Conservation (phyloP, 768 basidiomycete species). For the Daedaleopsis sinensis region DNA sequence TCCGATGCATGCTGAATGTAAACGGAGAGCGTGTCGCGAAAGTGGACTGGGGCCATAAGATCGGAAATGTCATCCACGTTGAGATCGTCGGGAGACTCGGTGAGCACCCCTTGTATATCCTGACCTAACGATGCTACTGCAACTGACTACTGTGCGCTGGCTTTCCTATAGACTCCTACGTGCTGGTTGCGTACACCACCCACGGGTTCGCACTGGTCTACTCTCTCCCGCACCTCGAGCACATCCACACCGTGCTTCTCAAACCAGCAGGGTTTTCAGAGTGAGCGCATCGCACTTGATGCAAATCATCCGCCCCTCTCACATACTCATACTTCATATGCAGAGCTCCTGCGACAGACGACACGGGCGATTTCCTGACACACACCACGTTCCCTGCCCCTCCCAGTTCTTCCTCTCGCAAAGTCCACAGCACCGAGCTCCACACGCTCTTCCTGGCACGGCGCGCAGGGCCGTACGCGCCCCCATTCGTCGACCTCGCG, state of each 20-base stretch:
- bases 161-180: constrained; percentile 39
- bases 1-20: constrained; percentile 56
- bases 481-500: constrained; percentile 56
- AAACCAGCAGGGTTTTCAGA: constrained; percentile 19
- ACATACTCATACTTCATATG: background rate
- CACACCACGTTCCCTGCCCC: constrained; percentile 37
- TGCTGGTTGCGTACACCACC: constrained; percentile 58
- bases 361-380: constrained; percentile 57
- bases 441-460: constrained; percentile 63
- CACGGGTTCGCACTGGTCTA: constrained; percentile 52
- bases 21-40: constrained; percentile 69
- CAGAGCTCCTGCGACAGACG: constrained; percentile 47
- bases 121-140: background rate
- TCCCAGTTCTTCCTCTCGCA: constrained; percentile 5
- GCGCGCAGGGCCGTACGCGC: constrained; percentile 44
- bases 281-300: constrained; percentile 13
- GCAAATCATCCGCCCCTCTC: background rate
- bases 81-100: constrained; percentile 67
- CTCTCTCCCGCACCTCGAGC: constrained; percentile 66
- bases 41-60: constrained; percentile 62
- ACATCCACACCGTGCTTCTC: constrained; percentile 44
- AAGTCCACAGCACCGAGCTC: constrained; percentile 39
- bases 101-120: constrained; percentile 36
- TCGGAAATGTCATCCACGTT: constrained; percentile 50
- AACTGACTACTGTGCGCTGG: constrained; percentile 22